Evolutionary conservation across 1,284 basidiomycete species (phyloP).

Genomic region (Sanghuangporus sanghuang): DNA sequence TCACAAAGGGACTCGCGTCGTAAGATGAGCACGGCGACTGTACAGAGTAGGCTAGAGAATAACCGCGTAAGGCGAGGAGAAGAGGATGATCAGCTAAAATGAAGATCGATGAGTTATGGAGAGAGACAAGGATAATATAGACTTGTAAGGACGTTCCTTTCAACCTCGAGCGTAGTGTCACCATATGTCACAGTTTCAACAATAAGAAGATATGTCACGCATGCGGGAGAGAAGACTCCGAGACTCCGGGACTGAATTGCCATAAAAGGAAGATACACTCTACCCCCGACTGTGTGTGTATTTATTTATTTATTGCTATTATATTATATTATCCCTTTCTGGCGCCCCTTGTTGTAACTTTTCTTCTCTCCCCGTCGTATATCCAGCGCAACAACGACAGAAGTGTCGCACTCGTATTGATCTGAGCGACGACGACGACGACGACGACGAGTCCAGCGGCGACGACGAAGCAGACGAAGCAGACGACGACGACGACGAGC

Average conservation of each 20-base stretch:
- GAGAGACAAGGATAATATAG: neutral
- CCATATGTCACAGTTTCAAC: neutral
- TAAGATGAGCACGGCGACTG: neutral
- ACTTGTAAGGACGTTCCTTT: neutral
- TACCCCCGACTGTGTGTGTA: neutral
- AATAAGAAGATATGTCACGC: neutral
- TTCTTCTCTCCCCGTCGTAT: neutral
- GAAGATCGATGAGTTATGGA: neutral
- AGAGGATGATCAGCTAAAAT: neutral
- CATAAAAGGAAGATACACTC: neutral
- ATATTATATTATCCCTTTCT: neutral
- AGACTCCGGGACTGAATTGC: neutral
- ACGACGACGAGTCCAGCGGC: neutral
- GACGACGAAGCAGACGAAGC: neutral
- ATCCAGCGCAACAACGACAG: neutral
- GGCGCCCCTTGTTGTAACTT: neutral
- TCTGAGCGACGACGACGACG: neutral
- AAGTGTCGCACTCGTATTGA: neutral
- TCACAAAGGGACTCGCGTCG: neutral
- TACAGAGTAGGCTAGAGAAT: neutral
- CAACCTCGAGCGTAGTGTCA: neutral
- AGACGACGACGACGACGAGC: neutral
- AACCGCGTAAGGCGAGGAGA: neutral
- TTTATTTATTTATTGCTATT: no score
- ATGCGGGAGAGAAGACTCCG: neutral